A percentile compares a stretch with the other conserved stretches of the same genome.
phyloP scores from a whole-genome alignment of 2,329 filamentous ascomycete species.

The Hyphodiscus sp. region DNA sequence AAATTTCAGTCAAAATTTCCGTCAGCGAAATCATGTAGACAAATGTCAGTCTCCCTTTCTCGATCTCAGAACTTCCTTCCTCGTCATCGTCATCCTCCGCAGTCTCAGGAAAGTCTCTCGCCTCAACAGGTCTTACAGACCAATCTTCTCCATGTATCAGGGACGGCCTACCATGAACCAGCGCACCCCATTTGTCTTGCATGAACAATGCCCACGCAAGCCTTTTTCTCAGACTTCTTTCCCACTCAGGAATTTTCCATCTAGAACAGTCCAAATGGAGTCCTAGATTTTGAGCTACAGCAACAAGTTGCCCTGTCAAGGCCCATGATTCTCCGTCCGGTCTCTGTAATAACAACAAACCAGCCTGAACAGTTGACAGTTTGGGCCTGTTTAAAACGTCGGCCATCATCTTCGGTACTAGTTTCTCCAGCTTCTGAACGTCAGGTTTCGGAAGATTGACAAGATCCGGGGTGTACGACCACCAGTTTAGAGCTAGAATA shows the following conservation, averaged over 20 bases:
- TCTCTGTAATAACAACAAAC: constrained; percentile 44
- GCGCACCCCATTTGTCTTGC: constrained; percentile 57
- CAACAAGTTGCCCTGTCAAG: constrained; percentile 42
- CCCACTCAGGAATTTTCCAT: constrained; percentile 59
- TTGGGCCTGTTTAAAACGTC: constrained; percentile 45
- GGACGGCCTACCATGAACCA: constrained; percentile 52
- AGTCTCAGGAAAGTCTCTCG: constrained; percentile 38
- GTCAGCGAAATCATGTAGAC: constrained; percentile 45
- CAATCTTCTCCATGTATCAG: constrained; percentile 48
- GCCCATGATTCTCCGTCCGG: constrained; percentile 27
- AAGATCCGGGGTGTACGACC: constrained; percentile 50
- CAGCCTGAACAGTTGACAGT: constrained; percentile 48
- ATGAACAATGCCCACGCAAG: constrained; percentile 60
- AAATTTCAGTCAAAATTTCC: constrained; percentile 44
- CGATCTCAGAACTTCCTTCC: constrained; percentile 36
- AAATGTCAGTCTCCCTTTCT: constrained; percentile 41
- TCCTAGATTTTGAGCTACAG: constrained; percentile 49
- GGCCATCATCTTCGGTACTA: constrained; percentile 38
- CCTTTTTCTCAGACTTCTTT: constrained; percentile 53
- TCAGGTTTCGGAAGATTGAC: constrained; percentile 39
- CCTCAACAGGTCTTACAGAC: constrained; percentile 41
- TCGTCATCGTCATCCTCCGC: constrained; percentile 23
- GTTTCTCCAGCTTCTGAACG: constrained; percentile 33
- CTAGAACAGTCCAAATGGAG: constrained; percentile 54
- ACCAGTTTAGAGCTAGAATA: constrained; percentile 55